phyloP scores from a whole-genome alignment of 805 yeast species.

The Ogataea trehaloabstinens region DNA sequence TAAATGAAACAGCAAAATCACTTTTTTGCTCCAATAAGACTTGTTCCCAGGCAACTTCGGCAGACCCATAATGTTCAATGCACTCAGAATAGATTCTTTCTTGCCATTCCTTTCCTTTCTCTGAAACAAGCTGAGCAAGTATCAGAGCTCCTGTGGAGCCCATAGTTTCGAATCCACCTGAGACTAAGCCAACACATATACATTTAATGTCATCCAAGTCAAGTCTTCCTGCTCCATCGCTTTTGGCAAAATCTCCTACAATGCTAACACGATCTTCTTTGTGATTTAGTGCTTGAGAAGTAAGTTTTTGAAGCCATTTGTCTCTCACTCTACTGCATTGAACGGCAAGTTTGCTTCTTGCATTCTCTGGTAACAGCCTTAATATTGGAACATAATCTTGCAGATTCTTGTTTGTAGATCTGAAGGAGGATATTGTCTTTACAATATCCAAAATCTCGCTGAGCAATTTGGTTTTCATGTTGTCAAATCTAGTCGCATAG shows the following conservation, averaged over 20 bases:
- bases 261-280: constrained; percentile 31
- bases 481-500: constrained; percentile 38
- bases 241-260: constrained; percentile 35
- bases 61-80: constrained; percentile 12
- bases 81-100: constrained; percentile 16
- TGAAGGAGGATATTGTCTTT: constrained; percentile 28
- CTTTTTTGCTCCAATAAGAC: constrained; percentile 20
- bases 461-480: constrained; percentile 27
- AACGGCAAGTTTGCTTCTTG: constrained; percentile 26
- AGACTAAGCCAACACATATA: constrained; percentile 24
- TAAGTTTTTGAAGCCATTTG: constrained; percentile 29
- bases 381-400: constrained; percentile 38
- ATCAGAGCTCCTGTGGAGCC: constrained; percentile 20
- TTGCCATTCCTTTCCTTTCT: constrained; percentile 19
- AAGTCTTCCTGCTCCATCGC: constrained; percentile 20
- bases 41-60: constrained; percentile 17
- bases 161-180: constrained; percentile 25
- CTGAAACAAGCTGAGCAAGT: constrained; percentile 15
- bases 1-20: constrained; percentile 19
- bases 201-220: constrained; percentile 20
- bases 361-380: constrained; percentile 30
- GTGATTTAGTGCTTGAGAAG: constrained; percentile 24
- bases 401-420: constrained; percentile 37
- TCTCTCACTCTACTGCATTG: constrained; percentile 31
- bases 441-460: constrained; percentile 32